Evolutionary conservation across 176 grass and related monocot species (phyloP), one percentile per base, ranked within the genome.

Genomic region (Typha latifolia): DNA sequence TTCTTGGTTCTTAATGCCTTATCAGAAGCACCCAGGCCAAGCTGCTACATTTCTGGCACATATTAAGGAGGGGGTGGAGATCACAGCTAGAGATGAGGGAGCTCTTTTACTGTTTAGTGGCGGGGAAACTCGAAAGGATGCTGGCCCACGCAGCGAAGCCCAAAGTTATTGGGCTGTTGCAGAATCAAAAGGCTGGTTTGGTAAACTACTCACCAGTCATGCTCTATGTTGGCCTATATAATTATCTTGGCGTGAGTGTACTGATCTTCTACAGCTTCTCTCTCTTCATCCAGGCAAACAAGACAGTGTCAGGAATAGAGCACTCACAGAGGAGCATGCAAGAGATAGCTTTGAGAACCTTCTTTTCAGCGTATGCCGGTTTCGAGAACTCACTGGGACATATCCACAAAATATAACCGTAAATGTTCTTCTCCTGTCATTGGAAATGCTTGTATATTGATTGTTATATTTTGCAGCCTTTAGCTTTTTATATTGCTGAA

Each of bases 271-370:
- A 5, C 23, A 50, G 49, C 66, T 74, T 84, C 2, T 59, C 50
- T 71, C 13, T 52, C n/a, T 49, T 20, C 76, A 34, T 16, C 72
- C 79, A 99, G 94, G 86, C 52, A 82, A 87, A 50, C 80, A 85
- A 74, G 86, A 99, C 14, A 82, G 81, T 61, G 84, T 99, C 48
- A 83, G 79, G 78, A 93, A 37, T 23, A 74, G 86, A 72, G 81
- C 94, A 20, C 85, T 93, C 24, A 99, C 94, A 1, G 94, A 99
- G 62, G 94, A 99, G 59, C 89, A 99, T 74, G 94, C 94, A 1
- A 85, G 94, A 62, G 94, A 99, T 74, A 99, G 94, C 63, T 99
- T 90, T 82, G 94, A 99, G 66, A 99, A 99, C 66, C 76, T 99
- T 69, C 62, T 99, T 55, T 99, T 99, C 61, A 99, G 94, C 49